Evolutionary conservation across 2,329 filamentous ascomycete genomes (phyloP).

Genomic region (Fusarium neocosmosporiellum): DNA sequence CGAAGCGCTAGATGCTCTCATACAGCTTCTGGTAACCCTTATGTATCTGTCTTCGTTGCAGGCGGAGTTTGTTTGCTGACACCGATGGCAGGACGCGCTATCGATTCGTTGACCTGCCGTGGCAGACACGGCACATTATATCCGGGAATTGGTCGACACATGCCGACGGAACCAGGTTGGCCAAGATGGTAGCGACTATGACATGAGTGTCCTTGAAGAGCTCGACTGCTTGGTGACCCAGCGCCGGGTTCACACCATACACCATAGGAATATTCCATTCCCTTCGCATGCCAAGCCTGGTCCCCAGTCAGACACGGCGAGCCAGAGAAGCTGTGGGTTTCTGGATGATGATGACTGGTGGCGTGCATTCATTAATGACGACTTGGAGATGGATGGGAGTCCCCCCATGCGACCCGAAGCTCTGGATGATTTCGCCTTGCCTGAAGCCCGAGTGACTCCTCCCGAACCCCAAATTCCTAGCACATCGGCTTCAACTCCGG

Average conservation of each 20-base stretch:
- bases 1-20: background rate
- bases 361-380: background rate
- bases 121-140: background rate
- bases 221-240: background rate
- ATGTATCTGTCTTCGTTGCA: background rate
- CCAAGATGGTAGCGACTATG: background rate
- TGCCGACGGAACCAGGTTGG: background rate
- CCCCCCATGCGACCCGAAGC: background rate
- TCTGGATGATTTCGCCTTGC: background rate
- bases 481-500: background rate
- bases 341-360: background rate
- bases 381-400: background rate
- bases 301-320: background rate
- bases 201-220: background rate
- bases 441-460: background rate
- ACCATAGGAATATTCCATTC: background rate
- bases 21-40: background rate
- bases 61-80: background rate
- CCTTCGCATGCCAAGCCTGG: background rate
- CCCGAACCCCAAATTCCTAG: background rate
- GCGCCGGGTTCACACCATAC: background rate
- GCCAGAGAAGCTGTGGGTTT: background rate
- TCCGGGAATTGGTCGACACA: background rate
- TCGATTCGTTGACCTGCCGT: background rate
- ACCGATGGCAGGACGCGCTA: background rate